Base-by-base conservation (phyloP, 169 alveolate genomes). In the Eimeria sp. region DNA sequence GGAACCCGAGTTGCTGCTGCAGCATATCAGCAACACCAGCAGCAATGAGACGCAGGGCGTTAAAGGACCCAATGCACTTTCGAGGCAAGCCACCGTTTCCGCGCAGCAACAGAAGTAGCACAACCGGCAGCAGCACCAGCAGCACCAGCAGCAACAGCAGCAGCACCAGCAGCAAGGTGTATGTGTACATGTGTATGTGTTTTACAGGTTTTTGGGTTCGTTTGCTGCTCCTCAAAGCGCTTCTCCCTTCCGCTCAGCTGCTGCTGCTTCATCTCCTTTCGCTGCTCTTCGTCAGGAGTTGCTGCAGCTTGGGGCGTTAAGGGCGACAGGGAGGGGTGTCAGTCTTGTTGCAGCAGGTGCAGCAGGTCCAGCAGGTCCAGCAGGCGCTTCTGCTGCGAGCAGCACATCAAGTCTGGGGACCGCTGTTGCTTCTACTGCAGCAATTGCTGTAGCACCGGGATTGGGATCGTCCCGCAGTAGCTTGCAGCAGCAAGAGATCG, bases 1-100 rank as follows among this genome's bases (percentile, higher is more conserved):
- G 34, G 89, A 78, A 6, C 89, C 89, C 7, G 89, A 78, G 4
- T 5, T 49, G 58, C 63, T 78, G 89, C 89, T 78, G 61, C 89
- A 78, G 67, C 61, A 54, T 0, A 54, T 54, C 61, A 54, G 61
- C 61, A 54, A 14, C 61, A 54, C 6, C 61, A 54, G 11, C 34
- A 61, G 89, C 43, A 73, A 18, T 4, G 84, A 73, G n/a, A 20
- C 84, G n/a, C n/a, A 30, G 54, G 51, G 43, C 51, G 5, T 40
- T 16, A 22, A 73, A 40, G 84, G 57, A 25, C 25, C 84, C 13
- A 51, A 16, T 73, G 57, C 54, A 18, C 84, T 73, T 73, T n/a
- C 57, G 51, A 73, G 84, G 84, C 20, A 73, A n/a, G 84, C 54
- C 47, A 30, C 27, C 3, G 16, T 1, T 40, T 73, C 54, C 54